These are phyloP conservation scores for Wilcoxina mikolae DNA, from an alignment of 495 filamentous ascomycete species.

Conservation along the genomic window DNA sequence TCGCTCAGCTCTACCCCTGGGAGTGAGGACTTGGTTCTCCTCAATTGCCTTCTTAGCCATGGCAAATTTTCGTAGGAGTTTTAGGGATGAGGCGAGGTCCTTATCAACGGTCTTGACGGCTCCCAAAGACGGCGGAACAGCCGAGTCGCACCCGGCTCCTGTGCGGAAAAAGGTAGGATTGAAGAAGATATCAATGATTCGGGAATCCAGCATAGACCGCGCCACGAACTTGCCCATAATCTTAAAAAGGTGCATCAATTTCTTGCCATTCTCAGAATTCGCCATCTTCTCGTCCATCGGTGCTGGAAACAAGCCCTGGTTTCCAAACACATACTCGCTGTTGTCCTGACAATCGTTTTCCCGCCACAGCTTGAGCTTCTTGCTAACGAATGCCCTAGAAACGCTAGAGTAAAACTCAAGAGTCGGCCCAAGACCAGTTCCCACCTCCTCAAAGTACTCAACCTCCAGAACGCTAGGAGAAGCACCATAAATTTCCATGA, in stretches of 20 bases:
- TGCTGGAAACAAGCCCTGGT: conserved; percentile 76
- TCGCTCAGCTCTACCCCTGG: conserved; percentile 53
- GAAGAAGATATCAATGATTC: conserved; percentile 96
- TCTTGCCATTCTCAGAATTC: conserved; percentile 59
- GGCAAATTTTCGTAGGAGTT: conserved; percentile 76
- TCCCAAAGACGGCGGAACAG: conserved; percentile 75
- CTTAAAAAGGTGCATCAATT: conserved; percentile 75
- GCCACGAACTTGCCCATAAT: conserved; percentile 96
- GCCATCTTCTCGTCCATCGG: conserved; percentile 73
- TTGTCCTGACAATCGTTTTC: conserved; percentile 66
- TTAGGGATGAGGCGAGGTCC: conserved; percentile 69
- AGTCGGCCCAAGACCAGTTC: conserved; percentile 89
- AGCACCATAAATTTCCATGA: conserved; percentile 98
- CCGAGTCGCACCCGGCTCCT: conserved; percentile 49
- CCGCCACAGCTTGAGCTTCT: conserved; percentile 90
- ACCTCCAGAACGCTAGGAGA: conserved; percentile 93
- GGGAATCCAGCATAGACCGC: conserved; percentile 92
- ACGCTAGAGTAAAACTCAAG: conserved; percentile 98
- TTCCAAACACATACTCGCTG: conserved; percentile 75
- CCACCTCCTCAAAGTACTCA: conserved; percentile 98
- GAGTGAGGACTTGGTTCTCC: conserved; percentile 45
- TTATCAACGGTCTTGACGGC: conserved; percentile 81
- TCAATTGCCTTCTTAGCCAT: conserved; percentile 68
- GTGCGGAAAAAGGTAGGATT: conserved; percentile 97
- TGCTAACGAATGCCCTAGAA: conserved; percentile 93